Evolutionary conservation across 2,329 filamentous ascomycete genomes (phyloP), one percentile per base, ranked within the genome.

Genomic region (Dryadomyces quercivorus): DNA sequence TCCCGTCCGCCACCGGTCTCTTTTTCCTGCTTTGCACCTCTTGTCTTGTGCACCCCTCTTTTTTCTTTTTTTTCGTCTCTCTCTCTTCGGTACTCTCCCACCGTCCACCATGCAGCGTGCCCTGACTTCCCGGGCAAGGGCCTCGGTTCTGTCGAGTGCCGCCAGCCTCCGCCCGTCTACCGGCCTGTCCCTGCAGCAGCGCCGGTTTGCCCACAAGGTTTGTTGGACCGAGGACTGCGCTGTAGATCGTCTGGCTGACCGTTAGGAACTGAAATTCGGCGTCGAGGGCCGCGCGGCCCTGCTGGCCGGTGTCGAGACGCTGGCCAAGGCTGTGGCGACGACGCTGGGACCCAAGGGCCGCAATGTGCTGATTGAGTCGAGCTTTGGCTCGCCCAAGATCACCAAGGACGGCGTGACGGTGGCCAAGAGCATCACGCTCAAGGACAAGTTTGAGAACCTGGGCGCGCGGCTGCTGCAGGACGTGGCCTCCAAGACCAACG

Each of bases 381-480:
- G 88, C 78, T 98, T 95, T 67, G 93, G 93, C 72, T 95, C 93
- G 50, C 93, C 93, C 66, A 98, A 98, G 82, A 98, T 98, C 74
- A 98, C 93, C 66, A 98, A 98, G 80, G 53, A 93, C 72, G 88
- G 88, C 83, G 88, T 93, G 49, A 91, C 86, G 63, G 88, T 93
- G 64, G 88, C 88, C 63, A 92, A 86, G 75, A 90, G 92, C 60
- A 87, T 98, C 66, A 82, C 81, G 60, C 83, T 98, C 62, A 84
- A 98, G 80, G 93, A 98, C 81, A 97, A 97, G 77, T 98, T 96
- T 73, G 93, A 98, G 78, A 98, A 98, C 80, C 88, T 98, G 64
- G 93, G 93, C 71, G 93, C 93, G 66, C 87, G 88, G 68, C 84
- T 98, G 62, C 83, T 98, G 63, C 91, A 97, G 76, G 93, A 98